Evolutionary conservation across 208 protist species (phyloP).

Genomic region (Phytomonas sp.): DNA sequence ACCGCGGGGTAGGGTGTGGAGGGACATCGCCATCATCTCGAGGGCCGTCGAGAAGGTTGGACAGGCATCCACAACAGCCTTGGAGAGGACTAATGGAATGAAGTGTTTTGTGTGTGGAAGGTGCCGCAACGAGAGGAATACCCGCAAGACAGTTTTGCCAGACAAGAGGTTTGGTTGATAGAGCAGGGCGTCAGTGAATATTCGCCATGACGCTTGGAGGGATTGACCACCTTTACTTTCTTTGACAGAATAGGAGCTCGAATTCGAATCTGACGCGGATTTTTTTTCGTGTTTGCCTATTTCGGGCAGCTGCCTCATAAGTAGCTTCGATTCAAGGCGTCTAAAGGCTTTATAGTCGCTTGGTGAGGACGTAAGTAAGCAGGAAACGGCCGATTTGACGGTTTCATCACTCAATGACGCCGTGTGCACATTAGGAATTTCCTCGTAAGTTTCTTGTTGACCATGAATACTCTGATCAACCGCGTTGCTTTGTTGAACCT

Average conservation of each 20-base stretch:
- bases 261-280: neutral
- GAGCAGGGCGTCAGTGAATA: neutral
- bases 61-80: constrained; percentile 31
- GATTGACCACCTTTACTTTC: constrained; percentile 5
- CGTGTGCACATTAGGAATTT: neutral
- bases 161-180: constrained; percentile 2
- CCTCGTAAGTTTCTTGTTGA: neutral
- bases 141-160: neutral
- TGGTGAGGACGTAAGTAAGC: neutral
- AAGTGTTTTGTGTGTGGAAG: constrained; percentile 53
- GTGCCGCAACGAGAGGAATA: constrained; percentile 10
- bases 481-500: neutral
- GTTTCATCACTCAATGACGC: neutral
- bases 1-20: constrained; percentile 23
- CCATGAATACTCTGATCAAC: neutral
- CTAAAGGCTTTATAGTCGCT: neutral
- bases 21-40: constrained; percentile 29
- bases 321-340: neutral
- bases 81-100: constrained; percentile 29
- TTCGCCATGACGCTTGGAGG: constrained; percentile 4
- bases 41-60: constrained; percentile 20
- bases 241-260: neutral
- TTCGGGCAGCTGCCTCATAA: neutral
- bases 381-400: neutral
- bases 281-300: neutral